Evolutionary conservation across 352 stramenopile genomes (phyloP), one percentile per base, ranked within the genome.

Genomic region (Phytophthora megakarya): DNA sequence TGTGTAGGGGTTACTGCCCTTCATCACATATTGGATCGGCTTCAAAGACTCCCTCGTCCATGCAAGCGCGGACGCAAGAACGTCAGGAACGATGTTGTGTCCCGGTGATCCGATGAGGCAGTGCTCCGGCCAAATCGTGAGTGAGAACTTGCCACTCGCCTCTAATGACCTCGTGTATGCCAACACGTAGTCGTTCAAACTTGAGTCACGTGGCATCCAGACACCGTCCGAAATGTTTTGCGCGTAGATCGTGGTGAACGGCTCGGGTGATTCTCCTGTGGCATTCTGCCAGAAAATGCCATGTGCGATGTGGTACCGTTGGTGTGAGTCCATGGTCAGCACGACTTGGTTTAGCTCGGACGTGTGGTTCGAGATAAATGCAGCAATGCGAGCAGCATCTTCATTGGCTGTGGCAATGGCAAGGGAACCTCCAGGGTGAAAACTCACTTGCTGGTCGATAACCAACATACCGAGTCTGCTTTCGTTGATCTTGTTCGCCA

Each of bases 61-160:
- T 22, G 86, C 70, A 8, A 96, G 62, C 9, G 97, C 76, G 0
- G 90, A 90, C 11, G 74, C 64, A 37, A 88, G 75, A 7, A 99
- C 83, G 38, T 72, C 48, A 13, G 81, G 54, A 13, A 96, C 88
- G 2, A 98, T 80, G 39, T 78, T 83, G 70, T 98, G 93, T 7
- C 92, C 92, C 0, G 62, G 55, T 5, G 87, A 92, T 33, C 94
- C 94, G 53, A 98, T 89, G 21, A 98, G 59, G 77, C 95, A 99
- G 74, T 99, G 96, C 72, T 98, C 95, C 3, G 96, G 96, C 96
- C 96, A 99, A 63, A 98, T 97, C 22, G 76, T 95, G 4, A 98
- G 72, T 57, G 73, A 76, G 61, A 98, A 98, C 45, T 88, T 88
- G 32, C 84, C 85, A 35, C 80, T 85, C 30, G 68, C 45, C 62